Evolutionary conservation across 208 protist species (phyloP), one percentile per base, ranked within the genome.

Genomic region (Balamuthia mandrillaris): DNA sequence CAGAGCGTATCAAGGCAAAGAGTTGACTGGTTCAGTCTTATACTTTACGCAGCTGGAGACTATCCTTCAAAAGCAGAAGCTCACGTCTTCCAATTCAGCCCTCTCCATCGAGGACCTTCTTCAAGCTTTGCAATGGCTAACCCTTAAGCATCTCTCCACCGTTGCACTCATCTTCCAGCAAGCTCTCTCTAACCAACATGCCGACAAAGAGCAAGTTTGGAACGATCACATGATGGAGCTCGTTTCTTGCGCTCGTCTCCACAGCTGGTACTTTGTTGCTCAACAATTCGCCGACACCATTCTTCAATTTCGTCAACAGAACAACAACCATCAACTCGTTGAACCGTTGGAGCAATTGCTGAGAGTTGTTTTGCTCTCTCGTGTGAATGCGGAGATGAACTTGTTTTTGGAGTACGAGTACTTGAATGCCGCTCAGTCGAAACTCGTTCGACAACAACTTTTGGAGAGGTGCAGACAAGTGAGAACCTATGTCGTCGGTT

Each of bases 211-310:
- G 39, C 41, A 74, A 10, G 65, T 42, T 9, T 74, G 65, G 65
- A 74, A 74, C 24, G 65, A 74, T 31, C 27, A 74, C 65, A 37
- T 74, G 21, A 74, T 74, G 65, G 65, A 37, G n/a, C 65, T 74
- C 39, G 65, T 74, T 24, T 74, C 65, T 4, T 74, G 65, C 65
- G 45, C 65, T 0, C 35, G 65, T 2, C 41, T 74, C 41, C 65
- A 74, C 41, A 74, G 41, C n/a, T 74, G 65, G 65, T 74, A 74
- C 27, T 74, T 74, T 74, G 65, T 74, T 37, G 65, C 51, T 2
- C 41, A 44, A 3, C 65, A 74, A 27, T 37, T 74, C 21, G 65
- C 33, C 2, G 37, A 49, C n/a, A 24, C 45, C 41, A 6, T 33
- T 18, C 7, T 3, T 3, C 29, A 66, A 24, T 18, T 37, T 37